phyloP scores from a whole-genome alignment of 2,329 filamentous ascomycete genomes.

The Apiospora koreana region DNA sequence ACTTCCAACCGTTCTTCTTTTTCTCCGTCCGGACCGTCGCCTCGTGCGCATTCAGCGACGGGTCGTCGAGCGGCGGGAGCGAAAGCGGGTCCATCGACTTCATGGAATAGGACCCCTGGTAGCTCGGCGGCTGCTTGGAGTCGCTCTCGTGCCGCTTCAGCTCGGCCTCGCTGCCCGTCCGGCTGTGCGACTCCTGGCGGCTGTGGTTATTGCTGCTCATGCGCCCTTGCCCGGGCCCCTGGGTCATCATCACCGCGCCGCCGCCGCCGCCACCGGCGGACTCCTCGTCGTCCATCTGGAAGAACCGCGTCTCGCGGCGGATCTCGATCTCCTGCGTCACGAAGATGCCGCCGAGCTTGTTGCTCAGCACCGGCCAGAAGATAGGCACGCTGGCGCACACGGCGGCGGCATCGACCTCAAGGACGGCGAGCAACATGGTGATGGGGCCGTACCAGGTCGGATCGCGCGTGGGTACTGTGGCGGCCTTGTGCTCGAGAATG shows the following conservation, averaged over 20 bases:
- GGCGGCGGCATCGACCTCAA: constrained; percentile 28
- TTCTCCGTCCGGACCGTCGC: neutral
- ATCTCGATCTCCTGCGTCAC: constrained; percentile 30
- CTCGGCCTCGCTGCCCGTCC: constrained; percentile 24
- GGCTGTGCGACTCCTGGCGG: constrained; percentile 17
- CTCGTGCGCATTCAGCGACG: neutral
- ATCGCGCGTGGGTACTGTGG: constrained; percentile 33
- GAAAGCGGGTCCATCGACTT: constrained; percentile 14
- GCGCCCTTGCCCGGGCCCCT: constrained; percentile 17
- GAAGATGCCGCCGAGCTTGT: constrained; percentile 28
- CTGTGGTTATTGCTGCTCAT: too few relatives aligned
- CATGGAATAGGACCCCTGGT: constrained; percentile 13
- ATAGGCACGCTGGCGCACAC: constrained; percentile 31
- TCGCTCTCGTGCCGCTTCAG: constrained; percentile 14
- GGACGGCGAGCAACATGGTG: constrained; percentile 26
- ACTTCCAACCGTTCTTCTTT: neutral
- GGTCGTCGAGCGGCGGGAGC: neutral
- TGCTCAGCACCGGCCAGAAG: constrained; percentile 30
- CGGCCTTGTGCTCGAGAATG: constrained; percentile 31
- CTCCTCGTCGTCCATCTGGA: constrained; percentile 22
- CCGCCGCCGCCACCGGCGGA: constrained; percentile 2
- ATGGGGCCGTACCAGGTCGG: constrained; percentile 35
- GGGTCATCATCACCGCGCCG: neutral
- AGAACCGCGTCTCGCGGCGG: constrained; percentile 25
- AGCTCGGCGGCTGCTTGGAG: neutral